These are phyloP conservation scores for Agaricus sinodeliciosus DNA, from an alignment of 768 basidiomycete genomes.

Conservation along the genomic window DNA sequence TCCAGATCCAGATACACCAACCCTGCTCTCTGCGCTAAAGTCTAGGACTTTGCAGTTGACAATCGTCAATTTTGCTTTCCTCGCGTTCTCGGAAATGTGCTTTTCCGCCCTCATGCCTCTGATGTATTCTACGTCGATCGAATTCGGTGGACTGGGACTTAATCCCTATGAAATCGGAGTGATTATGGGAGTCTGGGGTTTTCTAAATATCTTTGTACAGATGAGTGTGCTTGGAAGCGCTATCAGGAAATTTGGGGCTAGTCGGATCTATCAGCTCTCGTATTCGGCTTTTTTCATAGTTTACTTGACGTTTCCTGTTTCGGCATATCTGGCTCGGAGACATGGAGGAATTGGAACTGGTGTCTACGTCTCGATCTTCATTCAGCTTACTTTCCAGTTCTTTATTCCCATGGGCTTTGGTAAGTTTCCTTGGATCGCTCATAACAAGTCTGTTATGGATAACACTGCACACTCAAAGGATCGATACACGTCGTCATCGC, in stretches of 20 bases:
- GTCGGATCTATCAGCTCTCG: conserved; percentile 37
- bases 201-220: conserved; percentile 45
- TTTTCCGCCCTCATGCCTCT: conserved; percentile 32
- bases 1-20: conserved; percentile 2
- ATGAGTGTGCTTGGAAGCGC: conserved; percentile 42
- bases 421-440: conserved; percentile 12
- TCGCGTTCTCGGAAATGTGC: conserved; percentile 32
- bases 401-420: conserved; percentile 28
- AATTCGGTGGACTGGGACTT: conserved; percentile 61
- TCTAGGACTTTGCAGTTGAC: conserved; percentile 23
- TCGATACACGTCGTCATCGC: conserved; percentile 38
- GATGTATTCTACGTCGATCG: conserved; percentile 50
- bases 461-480: conserved; percentile 24
- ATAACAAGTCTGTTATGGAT: background rate
- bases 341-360: conserved; percentile 25
- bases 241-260: conserved; percentile 50
- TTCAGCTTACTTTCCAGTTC: conserved; percentile 25
- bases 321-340: conserved; percentile 25
- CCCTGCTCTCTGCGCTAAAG: conserved; percentile 19
- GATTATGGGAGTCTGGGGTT: conserved; percentile 41
- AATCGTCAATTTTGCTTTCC: conserved; percentile 25
- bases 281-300: conserved; percentile 19
- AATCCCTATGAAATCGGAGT: conserved; percentile 55
- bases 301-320: conserved; percentile 27
- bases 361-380: conserved; percentile 22